Evolutionary conservation across 2,329 filamentous ascomycete genomes (phyloP).

Genomic region (Fusarium azukiicola): DNA sequence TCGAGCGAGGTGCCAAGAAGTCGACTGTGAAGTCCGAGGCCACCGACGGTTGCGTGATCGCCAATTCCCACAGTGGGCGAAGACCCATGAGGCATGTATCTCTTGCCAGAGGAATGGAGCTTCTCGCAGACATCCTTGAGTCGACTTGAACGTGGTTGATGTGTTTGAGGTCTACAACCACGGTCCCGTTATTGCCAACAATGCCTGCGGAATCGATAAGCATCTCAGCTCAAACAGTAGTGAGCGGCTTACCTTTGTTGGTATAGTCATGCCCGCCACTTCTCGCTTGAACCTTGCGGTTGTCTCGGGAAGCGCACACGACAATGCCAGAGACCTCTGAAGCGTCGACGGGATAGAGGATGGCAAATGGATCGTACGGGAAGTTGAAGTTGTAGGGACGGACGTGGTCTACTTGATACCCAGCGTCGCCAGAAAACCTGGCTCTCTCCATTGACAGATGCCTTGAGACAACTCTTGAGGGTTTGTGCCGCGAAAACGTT

Average conservation of each 20-base stretch:
- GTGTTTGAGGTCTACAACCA: slow-evolving; percentile 1
- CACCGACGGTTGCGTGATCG: slow-evolving; percentile 27
- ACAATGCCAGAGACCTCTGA: not conserved
- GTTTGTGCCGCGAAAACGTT: not conserved
- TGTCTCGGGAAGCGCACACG: not conserved
- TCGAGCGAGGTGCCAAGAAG: slow-evolving; percentile 20
- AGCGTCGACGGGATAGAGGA: not conserved
- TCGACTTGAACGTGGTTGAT: slow-evolving; percentile 7
- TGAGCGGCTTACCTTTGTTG: not conserved
- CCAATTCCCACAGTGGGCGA: slow-evolving; percentile 28
- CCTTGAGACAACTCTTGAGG: slow-evolving; percentile 1
- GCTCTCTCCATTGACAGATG: not conserved
- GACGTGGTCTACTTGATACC: not conserved
- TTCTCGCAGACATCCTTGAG: slow-evolving; percentile 11
- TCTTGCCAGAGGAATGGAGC: slow-evolving; percentile 7
- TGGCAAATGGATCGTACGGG: not conserved
- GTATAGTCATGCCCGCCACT: slow-evolving; percentile 14
- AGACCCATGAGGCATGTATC: slow-evolving; percentile 32
- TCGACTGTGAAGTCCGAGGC: slow-evolving; percentile 17
- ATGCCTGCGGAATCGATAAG: not conserved
- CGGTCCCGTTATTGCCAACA: not conserved
- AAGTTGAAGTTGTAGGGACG: slow-evolving; percentile 20
- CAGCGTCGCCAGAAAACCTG: not conserved
- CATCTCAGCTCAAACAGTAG: not conserved
- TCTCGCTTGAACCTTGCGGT: slow-evolving; percentile 4